Percentiles rank a stretch among this genome's conserved stretches.
Evolutionary conservation across 345 rosid species (phyloP).

Genomic region (Moricandia moricandioides): DNA sequence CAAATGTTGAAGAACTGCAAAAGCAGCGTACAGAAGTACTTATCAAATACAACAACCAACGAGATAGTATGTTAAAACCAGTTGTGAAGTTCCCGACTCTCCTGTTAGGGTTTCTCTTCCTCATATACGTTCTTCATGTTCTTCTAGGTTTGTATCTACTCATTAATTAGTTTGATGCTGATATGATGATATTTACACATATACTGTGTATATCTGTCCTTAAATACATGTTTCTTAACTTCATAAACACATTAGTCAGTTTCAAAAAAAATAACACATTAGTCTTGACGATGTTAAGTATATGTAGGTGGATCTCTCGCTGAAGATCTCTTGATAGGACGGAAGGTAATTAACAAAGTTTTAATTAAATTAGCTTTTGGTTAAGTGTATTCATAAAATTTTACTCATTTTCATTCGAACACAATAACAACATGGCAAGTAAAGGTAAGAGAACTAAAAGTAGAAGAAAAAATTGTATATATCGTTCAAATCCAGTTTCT

Average conservation of each 20-base stretch:
- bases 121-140: conserved; percentile 13
- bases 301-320: conserved; percentile 5
- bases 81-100: conserved; percentile 4
- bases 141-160: conserved; percentile 24
- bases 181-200: background rate
- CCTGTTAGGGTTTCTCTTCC: conserved; percentile 12
- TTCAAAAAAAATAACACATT: too few relatives aligned
- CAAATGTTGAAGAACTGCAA: background rate
- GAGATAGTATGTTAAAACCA: conserved; percentile 3
- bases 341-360: conserved; percentile 22
- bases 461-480: too few relatives aligned
- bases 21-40: background rate
- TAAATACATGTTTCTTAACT: background rate
- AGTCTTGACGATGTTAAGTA: background rate
- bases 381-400: background rate
- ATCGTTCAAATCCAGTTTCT: background rate
- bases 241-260: background rate
- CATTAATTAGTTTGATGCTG: background rate
- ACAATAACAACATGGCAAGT: background rate
- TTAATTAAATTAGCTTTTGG: background rate
- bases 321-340: conserved; percentile 16
- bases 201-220: background rate
- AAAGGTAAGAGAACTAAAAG: background rate
- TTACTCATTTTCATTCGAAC: background rate
- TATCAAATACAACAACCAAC: background rate